Base-by-base conservation (phyloP, 78 protist species). In the Planoprotostelium fungivorum region DNA sequence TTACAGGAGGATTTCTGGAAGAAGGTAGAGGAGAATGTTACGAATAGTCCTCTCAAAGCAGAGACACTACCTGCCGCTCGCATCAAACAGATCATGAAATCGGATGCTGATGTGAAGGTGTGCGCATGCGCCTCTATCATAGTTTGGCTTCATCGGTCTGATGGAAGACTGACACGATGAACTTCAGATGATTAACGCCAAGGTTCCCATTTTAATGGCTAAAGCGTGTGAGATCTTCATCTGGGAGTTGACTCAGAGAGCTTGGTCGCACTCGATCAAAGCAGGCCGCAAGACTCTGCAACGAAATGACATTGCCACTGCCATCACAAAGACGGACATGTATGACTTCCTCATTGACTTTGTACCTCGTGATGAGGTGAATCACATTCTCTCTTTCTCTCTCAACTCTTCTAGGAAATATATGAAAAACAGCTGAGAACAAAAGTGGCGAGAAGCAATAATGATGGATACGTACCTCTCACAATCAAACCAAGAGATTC, bases 141-240 rank as follows among this genome's bases (percentile, higher is more conserved):
- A 63, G 38, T 9, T 28, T 63, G 37, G 35, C 5, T 0, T 0
- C 34, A 10, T 1, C 36, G 1, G 25, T 37, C 35, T 9, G 35
- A n/a, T 28, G 88, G 1, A 31, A 37, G 35, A 31, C 73, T 34
- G 34, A 91, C 87, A 92, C 93, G 90, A 91, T 93, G 39, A 37
- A 83, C 34, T 86, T 86, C 35, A 95, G 92, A 89, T 83, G 88
- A 87, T 89, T 25, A 63, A 85, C 35, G 35, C 90, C 25, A 91
- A 94, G 35, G 97, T 95, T 23, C 97, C 97, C 29, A 9, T 94
- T 35, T 83, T 97, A 35, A 95, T 97, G 83, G 92, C 95, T 35
- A 97, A 97, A 63, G 97, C 97, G 37, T 93, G 95, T 36, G 98
- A 97, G 90, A 38, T 97, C 35, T 97, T 97, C 90, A 95, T 97